Conservation (phyloP, 345 rosid species). For the Lagerstroemia speciosa region DNA sequence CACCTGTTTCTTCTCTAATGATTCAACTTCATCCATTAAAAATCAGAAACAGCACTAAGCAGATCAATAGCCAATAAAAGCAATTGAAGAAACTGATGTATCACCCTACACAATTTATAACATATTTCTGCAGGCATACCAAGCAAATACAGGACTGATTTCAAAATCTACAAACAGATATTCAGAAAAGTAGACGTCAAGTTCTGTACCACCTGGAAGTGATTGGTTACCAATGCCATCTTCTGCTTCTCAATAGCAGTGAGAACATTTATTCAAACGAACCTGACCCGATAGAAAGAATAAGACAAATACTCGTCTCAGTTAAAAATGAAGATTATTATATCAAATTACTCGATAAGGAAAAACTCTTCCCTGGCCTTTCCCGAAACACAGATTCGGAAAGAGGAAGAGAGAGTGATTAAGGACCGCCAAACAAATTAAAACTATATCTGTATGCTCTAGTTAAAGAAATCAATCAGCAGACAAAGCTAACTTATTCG, state of each 20-base stretch:
- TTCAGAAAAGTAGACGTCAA: neutral
- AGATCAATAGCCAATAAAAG: neutral
- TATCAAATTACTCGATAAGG: neutral
- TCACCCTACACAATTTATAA: neutral
- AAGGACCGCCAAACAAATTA: neutral
- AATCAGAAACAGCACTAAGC: neutral
- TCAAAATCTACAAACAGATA: neutral
- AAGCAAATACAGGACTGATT: neutral
- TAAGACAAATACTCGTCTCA: constrained; percentile 5
- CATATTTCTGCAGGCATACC: neutral
- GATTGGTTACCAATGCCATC: constrained; percentile 89
- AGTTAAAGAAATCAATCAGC: neutral
- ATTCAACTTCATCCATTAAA: neutral
- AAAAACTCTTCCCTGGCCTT: neutral
- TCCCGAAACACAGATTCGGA: neutral
- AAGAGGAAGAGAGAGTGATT: neutral
- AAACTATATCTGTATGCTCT: neutral
- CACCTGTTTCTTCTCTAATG: neutral
- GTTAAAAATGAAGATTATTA: neutral
- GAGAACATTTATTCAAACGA: constrained; percentile 46
- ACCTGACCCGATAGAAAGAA: constrained; percentile 24
- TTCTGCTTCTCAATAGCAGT: constrained; percentile 39
- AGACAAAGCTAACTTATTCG: neutral
- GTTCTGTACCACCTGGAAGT: constrained; percentile 51
- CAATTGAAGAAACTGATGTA: neutral